Evolutionary conservation across 2,329 filamentous ascomycete species (phyloP).

Genomic region (Anthostomella pinea): DNA sequence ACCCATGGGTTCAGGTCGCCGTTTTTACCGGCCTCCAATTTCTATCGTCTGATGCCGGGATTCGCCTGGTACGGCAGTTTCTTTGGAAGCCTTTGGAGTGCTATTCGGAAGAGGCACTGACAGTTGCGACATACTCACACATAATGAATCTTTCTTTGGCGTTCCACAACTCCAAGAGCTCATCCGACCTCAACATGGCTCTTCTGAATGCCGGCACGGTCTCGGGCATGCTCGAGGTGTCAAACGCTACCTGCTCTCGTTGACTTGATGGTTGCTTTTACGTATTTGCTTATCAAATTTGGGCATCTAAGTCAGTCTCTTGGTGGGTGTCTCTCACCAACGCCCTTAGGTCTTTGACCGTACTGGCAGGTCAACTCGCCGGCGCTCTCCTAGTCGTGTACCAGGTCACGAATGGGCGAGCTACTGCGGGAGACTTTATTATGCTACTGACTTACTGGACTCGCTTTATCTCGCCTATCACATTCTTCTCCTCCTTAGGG

Average conservation of each 20-base stretch:
- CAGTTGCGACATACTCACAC: conserved; percentile 55
- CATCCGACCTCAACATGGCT: conserved; percentile 56
- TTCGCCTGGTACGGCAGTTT: conserved; percentile 53
- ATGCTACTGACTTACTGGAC: conserved; percentile 72
- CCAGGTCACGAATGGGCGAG: conserved; percentile 60
- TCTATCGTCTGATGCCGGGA: conserved; percentile 51
- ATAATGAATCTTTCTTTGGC: conserved; percentile 60
- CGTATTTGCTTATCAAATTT: conserved; percentile 57
- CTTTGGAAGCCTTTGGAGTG: conserved; percentile 58
- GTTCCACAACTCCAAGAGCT: conserved; percentile 60
- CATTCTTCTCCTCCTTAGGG: conserved; percentile 62
- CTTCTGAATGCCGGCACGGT: conserved; percentile 53
- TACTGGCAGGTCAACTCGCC: conserved; percentile 68
- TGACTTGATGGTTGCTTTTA: conserved; percentile 57
- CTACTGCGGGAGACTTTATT: conserved; percentile 66
- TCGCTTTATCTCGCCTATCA: conserved; percentile 67
- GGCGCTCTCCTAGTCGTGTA: conserved; percentile 59
- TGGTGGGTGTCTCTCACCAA: conserved; percentile 49
- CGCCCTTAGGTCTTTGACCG: conserved; percentile 57
- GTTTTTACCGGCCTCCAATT: conserved; percentile 51
- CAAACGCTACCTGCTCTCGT: conserved; percentile 58
- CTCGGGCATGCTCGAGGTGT: conserved; percentile 54
- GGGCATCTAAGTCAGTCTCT: conserved; percentile 40
- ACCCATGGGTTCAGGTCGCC: conserved; percentile 51
- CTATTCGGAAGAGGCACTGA: conserved; percentile 53